These are phyloP conservation scores for Cichorium intybus DNA, from an alignment of 140 eudicot species.

Conservation along the genomic window DNA sequence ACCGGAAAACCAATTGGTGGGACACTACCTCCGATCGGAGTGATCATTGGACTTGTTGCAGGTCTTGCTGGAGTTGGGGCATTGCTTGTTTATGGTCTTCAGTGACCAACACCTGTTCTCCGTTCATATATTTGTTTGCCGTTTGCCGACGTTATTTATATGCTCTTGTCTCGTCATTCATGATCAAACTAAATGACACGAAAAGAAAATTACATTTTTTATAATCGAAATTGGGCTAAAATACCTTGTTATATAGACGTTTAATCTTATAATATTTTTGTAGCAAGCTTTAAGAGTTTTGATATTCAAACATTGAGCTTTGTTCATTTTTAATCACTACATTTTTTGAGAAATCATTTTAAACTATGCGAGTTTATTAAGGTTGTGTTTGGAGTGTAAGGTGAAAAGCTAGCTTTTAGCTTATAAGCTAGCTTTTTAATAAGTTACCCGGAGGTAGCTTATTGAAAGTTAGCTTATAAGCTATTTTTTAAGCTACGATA, in stretches of 20 bases:
- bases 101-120: constrained; percentile 33
- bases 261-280: background rate
- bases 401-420: too few relatives aligned
- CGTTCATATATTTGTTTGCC: constrained; percentile 3
- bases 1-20: constrained; percentile 84
- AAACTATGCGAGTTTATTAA: too few relatives aligned
- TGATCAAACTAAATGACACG: background rate
- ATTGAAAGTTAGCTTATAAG: too few relatives aligned
- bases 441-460: too few relatives aligned
- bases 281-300: too few relatives aligned
- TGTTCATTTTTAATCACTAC: too few relatives aligned
- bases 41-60: constrained; percentile 73
- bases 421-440: too few relatives aligned
- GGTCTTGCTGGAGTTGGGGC: constrained; percentile 98
- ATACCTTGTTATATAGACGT: background rate
- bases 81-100: constrained; percentile 92
- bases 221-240: background rate
- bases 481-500: too few relatives aligned
- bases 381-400: too few relatives aligned
- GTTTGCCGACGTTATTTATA: too few relatives aligned
- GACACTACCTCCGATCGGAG: constrained; percentile 79
- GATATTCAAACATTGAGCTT: background rate
- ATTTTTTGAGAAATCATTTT: too few relatives aligned
- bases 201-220: background rate
- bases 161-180: background rate